Evolutionary conservation across 164 flowering plant genomes (phyloP), one percentile per base, ranked within the genome.

Genomic region (Magnolia sinica): DNA sequence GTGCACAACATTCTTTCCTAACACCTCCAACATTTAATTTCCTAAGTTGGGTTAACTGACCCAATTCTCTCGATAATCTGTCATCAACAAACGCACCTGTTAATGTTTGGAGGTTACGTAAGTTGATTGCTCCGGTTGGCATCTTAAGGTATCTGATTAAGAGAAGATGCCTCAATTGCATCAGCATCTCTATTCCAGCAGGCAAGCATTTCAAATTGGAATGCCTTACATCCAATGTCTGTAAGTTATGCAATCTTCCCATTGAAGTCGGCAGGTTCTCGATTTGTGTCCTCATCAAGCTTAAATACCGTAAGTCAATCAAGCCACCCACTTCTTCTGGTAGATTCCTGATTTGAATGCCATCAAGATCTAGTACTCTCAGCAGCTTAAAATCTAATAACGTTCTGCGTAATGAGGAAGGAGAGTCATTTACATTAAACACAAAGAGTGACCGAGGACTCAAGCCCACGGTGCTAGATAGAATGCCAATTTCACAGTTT

Each of bases 141-240:
- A 82, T 29, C 24, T 73, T 68, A 5, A 68, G 3, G 2, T 4
- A 10, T 14, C 0, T 3, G 20, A 37, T 6, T 7, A 24, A 29
- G 31, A 83, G 75, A 31, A 74, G 67, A 77, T 88, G 88, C 19
- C 87, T 70, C 77, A 88, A 71, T 16, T 78, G 79, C 18, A 3
- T 18, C 63, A 84, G 74, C 52, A 73, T 80, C 10, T 77, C n/a
- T 67, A 82, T 73, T n/a, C 77, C 82, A n/a, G 3, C 64, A 7
- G 86, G 87, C 3, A 88, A 68, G n/a, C 31, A 77, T 64, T 77
- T 49, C 10, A 88, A 27, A 18, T 63, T 23, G 22, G 88, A 81
- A 9, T 81, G 59, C 67, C 85, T 75, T 1, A 86, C 68, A 78
- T 88, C 89, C 70, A 86, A 71, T 6, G 83, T 85, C 70, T 88